phyloP scores from a whole-genome alignment of 805 yeast genomes.

The Myxozyma vanderwaltii region DNA sequence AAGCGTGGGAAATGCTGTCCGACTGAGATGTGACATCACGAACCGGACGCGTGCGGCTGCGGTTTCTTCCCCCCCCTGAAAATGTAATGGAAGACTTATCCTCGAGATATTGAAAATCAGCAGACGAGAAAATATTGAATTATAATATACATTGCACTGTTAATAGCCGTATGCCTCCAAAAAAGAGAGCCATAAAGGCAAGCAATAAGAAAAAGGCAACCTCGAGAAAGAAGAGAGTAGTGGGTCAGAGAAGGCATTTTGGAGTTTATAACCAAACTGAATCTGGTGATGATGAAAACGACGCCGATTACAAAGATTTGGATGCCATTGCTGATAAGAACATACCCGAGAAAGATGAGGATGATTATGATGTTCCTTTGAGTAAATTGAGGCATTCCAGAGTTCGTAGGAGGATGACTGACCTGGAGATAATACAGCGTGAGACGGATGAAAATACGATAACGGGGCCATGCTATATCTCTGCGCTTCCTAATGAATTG shows the following conservation, averaged over 20 bases:
- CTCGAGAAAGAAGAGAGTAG: neutral
- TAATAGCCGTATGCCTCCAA: neutral
- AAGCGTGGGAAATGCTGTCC: no score
- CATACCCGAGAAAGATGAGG: neutral
- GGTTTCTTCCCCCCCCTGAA: neutral
- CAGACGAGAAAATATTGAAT: no score
- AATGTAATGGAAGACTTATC: neutral
- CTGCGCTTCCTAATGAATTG: constrained; percentile 11
- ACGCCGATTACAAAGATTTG: constrained; percentile 17
- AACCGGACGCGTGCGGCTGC: neutral
- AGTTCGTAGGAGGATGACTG: neutral
- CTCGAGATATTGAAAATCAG: neutral
- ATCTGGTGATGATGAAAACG: constrained; percentile 32
- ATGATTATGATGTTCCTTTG: constrained; percentile 10
- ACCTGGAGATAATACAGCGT: neutral
- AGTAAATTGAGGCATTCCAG: neutral
- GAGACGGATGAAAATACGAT: neutral
- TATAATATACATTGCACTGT: no score
- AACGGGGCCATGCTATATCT: neutral
- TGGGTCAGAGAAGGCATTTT: neutral
- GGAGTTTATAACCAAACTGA: constrained; percentile 10
- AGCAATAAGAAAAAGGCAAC: neutral
- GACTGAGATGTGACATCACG: neutral
- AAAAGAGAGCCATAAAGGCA: neutral
- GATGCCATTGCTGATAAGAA: neutral